Conservation (phyloP, 192 early-diverging fungal species). For the Coemansia sp. region DNA sequence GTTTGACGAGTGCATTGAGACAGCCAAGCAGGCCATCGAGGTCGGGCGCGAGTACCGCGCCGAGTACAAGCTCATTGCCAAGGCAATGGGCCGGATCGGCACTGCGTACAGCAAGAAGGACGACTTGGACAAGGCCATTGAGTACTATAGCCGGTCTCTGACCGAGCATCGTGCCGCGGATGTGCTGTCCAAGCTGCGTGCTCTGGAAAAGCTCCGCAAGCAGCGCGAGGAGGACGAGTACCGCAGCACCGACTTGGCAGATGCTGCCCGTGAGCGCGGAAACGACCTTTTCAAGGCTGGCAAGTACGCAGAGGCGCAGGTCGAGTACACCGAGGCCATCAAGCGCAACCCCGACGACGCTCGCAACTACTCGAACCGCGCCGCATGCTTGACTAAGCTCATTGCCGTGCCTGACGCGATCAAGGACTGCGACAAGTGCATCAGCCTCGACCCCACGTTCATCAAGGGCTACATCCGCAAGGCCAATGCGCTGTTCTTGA, state of each 20-base stretch:
- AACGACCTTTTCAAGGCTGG: constrained; percentile 90
- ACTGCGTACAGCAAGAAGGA: constrained; percentile 79
- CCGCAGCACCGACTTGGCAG: constrained; percentile 71
- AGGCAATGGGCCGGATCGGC: constrained; percentile 88
- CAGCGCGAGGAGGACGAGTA: constrained; percentile 82
- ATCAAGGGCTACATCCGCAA: constrained; percentile 95
- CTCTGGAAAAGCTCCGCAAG: constrained; percentile 76
- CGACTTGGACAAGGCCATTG: constrained; percentile 81
- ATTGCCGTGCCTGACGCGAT: constrained; percentile 90
- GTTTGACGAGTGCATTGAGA: constrained; percentile 89
- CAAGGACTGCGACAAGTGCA: constrained; percentile 90
- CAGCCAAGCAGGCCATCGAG: constrained; percentile 87
- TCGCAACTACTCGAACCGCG: constrained; percentile 92
- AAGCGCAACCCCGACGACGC: constrained; percentile 90
- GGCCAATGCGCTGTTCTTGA: constrained; percentile 81
- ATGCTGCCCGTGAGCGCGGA: constrained; percentile 89
- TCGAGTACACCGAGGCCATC: constrained; percentile 93
- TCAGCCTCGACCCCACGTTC: constrained; percentile 80
- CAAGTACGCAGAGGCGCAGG: constrained; percentile 80
- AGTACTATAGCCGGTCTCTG: constrained; percentile 87
- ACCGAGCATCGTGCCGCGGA: constrained; percentile 95
- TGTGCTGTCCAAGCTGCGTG: constrained; percentile 80
- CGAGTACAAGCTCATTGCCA: constrained; percentile 95
- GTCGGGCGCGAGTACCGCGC: constrained; percentile 82
- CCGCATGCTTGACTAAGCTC: constrained; percentile 92